Percentiles rank a stretch among this genome's conserved stretches.
phyloP scores from a whole-genome alignment of 202 grass and related monocot genomes.

The Elaeis oleifera region DNA sequence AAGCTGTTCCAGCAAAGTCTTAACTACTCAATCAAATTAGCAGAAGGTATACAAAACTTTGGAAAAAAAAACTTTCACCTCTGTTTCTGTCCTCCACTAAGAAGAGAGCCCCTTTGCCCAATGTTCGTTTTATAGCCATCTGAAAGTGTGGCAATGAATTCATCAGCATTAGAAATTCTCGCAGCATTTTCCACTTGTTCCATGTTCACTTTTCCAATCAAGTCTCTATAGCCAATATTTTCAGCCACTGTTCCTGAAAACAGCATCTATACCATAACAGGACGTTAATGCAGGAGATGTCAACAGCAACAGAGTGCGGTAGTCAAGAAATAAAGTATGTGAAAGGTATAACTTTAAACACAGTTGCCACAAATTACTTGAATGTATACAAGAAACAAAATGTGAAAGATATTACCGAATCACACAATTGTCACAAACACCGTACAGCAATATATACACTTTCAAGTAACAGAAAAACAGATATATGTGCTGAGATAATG shows the following conservation, averaged over 20 bases:
- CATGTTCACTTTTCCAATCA: slow-evolving; percentile 39
- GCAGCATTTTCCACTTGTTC: slow-evolving; percentile 49
- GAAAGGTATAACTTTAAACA: too few relatives aligned
- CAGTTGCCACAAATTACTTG: background rate
- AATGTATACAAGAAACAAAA: background rate
- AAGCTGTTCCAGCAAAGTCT: background rate
- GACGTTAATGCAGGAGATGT: slow-evolving; percentile 17
- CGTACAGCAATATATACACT: too few relatives aligned
- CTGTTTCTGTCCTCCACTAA: slow-evolving; percentile 83
- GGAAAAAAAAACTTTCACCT: slow-evolving; percentile 30
- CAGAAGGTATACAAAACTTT: too few relatives aligned
- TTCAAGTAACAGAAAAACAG: too few relatives aligned
- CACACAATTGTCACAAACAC: too few relatives aligned
- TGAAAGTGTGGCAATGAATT: slow-evolving; percentile 59
- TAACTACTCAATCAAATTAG: too few relatives aligned
- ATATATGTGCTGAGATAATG: too few relatives aligned
- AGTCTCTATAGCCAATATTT: slow-evolving; percentile 76
- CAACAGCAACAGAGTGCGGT: too few relatives aligned
- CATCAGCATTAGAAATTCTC: slow-evolving; percentile 68
- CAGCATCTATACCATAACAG: slow-evolving; percentile 53
- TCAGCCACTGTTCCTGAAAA: slow-evolving; percentile 71
- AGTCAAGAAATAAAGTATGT: too few relatives aligned
- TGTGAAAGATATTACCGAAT: background rate
- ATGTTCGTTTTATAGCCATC: slow-evolving; percentile 54
- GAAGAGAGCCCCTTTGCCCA: slow-evolving; percentile 58